phyloP scores from a whole-genome alignment of 2,329 filamentous ascomycete genomes.

The Claviceps quebecensis region DNA sequence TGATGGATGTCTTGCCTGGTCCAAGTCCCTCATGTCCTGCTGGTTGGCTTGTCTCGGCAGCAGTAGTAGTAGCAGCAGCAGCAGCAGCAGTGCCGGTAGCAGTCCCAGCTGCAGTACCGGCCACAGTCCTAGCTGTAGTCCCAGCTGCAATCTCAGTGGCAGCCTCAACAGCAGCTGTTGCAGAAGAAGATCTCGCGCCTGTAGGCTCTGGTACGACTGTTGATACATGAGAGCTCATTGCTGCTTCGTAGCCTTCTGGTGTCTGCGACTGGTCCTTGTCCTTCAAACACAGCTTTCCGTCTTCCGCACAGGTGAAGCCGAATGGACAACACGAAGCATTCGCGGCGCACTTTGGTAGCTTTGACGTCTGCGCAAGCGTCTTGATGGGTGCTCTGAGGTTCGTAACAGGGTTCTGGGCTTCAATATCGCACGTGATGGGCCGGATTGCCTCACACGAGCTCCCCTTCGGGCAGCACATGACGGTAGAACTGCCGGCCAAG shows the following conservation, averaged over 20 bases:
- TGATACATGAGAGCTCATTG: conserved; percentile 8
- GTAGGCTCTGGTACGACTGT: conserved; percentile 6
- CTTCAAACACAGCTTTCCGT: conserved; percentile 32
- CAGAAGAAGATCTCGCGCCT: neutral
- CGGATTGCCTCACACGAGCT: conserved; percentile 44
- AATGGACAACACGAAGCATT: conserved; percentile 51
- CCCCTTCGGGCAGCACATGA: conserved; percentile 54
- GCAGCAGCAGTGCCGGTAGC: neutral
- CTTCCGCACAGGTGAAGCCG: conserved; percentile 49
- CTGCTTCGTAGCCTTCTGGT: conserved; percentile 17
- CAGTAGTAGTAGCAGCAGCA: conserved; percentile 3
- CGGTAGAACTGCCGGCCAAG: conserved; percentile 50
- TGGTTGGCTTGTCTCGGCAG: conserved; percentile 6
- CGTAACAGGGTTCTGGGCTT: conserved; percentile 42
- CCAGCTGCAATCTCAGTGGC: neutral
- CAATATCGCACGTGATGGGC: conserved; percentile 50
- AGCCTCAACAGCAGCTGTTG: neutral
- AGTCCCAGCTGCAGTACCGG: neutral
- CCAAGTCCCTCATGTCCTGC: conserved; percentile 9
- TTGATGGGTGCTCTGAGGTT: conserved; percentile 49
- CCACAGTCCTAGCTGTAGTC: neutral
- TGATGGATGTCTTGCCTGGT: conserved; percentile 24
- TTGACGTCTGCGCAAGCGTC: conserved; percentile 45
- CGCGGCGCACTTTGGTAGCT: conserved; percentile 42
- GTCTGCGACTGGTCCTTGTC: conserved; percentile 34